Base-by-base conservation (phyloP, 2,329 filamentous ascomycete species). In the Tolypocladium sp. region DNA sequence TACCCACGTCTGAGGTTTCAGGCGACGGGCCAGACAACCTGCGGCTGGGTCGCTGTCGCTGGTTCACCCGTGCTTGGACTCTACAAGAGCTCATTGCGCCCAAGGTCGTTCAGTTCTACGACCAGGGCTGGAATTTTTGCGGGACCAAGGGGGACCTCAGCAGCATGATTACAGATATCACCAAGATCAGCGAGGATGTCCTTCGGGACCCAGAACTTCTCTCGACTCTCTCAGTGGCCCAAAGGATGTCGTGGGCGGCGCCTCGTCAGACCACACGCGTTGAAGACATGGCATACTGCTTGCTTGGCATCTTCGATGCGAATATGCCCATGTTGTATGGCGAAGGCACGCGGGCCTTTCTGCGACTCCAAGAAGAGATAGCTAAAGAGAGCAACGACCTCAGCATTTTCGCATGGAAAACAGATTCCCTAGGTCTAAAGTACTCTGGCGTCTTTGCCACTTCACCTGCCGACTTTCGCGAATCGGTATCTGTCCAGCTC, bases 71-170 rank as follows among this genome's bases (percentile, higher is more conserved):
- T 1, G 63, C 65, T 0, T 67, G 66, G 66, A 67, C 66, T 3
- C 56, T 72, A 0, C 67, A 70, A 35, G 70, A 72, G 22, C 65
- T 72, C 25, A 59, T 71, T 15, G 70, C 70, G 12, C 69, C 70
- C 0, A 52, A 53, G 9, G 42, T 55, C 4, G 61, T 70, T 6
- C 61, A 64, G 5, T 71, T 72, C 56, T 72, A 65, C n/a, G 63
- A 68, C 35, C 41, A 44, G 0, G 57, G 63, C 25, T 70, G 69
- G 69, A 58, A 57, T 1, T 61, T 63, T 25, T 57, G 69, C n/a
- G 68, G 69, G 4, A 68, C 66, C 40, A 66, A 64, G 27, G 57
- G 61, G 0, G 63, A 60, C 20, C 62, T 65, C 49, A 59, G 57
- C 55, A 38, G 59, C 10, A 35, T 59, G 13, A 62, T 71, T 20